A percentile compares a stretch with the other conserved stretches of the same genome.
Conservation (phyloP, 2,329 filamentous ascomycete genomes). For the Esteya vermicola region DNA sequence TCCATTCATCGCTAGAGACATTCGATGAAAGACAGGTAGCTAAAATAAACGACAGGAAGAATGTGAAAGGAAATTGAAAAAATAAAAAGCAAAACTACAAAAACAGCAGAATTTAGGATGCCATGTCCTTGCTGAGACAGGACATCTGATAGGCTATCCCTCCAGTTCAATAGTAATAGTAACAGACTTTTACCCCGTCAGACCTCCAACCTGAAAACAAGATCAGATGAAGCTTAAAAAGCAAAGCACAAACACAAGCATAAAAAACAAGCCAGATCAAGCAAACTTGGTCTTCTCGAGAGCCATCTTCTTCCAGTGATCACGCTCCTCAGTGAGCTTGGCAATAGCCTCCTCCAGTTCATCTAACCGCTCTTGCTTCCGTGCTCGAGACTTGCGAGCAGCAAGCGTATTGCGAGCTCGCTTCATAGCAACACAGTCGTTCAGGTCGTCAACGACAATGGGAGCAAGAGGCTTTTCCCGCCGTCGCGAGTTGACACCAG, state of each 20-base stretch:
- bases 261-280: conserved; percentile 10
- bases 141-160: no score
- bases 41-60: no score
- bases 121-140: no score
- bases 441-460: conserved; percentile 61
- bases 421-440: conserved; percentile 71
- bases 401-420: conserved; percentile 87
- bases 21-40: no score
- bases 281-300: conserved; percentile 22
- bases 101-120: no score
- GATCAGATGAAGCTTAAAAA: no score
- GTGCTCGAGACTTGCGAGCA: conserved; percentile 80
- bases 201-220: no score
- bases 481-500: conserved; percentile 59
- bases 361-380: conserved; percentile 65
- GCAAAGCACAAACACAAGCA: neutral
- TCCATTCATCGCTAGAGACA: no score
- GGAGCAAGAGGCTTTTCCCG: conserved; percentile 70
- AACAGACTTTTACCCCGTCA: no score
- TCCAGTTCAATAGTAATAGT: no score
- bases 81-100: no score
- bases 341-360: conserved; percentile 61
- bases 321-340: conserved; percentile 51
- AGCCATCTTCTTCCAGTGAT: conserved; percentile 49
- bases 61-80: no score